Evolutionary conservation across 441 rosid species (phyloP).

Genomic region (Hypseocharis bilobata): DNA sequence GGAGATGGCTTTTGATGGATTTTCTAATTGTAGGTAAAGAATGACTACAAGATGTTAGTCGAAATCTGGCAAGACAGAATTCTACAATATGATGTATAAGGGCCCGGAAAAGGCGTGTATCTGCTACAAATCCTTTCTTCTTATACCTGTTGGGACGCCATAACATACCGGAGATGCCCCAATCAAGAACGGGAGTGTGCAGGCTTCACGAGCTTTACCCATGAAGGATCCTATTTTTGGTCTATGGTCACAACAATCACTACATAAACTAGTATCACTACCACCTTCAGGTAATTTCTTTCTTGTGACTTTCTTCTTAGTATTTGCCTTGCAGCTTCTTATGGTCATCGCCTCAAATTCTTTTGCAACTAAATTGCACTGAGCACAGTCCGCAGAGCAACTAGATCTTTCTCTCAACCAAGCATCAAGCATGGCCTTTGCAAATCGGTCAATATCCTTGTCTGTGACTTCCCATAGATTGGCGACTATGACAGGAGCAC

Average conservation of each 20-base stretch:
- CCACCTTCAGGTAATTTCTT: conserved; percentile 30
- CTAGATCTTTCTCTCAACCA: conserved; percentile 66
- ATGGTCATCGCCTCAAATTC: conserved; percentile 51
- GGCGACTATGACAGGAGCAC: conserved; percentile 73
- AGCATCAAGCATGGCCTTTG: conserved; percentile 66
- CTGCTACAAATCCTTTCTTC: conserved; percentile 37
- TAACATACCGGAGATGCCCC: conserved; percentile 95
- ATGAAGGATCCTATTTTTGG: conserved; percentile 69
- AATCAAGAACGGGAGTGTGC: conserved; percentile 59
- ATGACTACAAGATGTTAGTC: background rate
- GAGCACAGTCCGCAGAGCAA: conserved; percentile 29
- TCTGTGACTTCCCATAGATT: conserved; percentile 96
- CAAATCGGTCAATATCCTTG: conserved; percentile 84
- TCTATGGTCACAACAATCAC: conserved; percentile 37
- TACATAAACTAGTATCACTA: conserved; percentile 7
- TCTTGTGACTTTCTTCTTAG: conserved; percentile 34
- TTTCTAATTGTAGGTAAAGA: background rate
- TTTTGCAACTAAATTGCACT: conserved; percentile 42
- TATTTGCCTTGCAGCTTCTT: conserved; percentile 33
- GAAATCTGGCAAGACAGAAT: background rate
- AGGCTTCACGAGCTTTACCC: conserved; percentile 66
- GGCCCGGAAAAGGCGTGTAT: too few species aligned
- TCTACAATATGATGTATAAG: too few species aligned
- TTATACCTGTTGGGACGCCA: conserved; percentile 82
- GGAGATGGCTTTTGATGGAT: background rate